A percentile compares a stretch with the other conserved stretches of the same genome.
Evolutionary conservation across 2,329 filamentous ascomycete genomes (phyloP).

Genomic region (Fusarium sambucinum): DNA sequence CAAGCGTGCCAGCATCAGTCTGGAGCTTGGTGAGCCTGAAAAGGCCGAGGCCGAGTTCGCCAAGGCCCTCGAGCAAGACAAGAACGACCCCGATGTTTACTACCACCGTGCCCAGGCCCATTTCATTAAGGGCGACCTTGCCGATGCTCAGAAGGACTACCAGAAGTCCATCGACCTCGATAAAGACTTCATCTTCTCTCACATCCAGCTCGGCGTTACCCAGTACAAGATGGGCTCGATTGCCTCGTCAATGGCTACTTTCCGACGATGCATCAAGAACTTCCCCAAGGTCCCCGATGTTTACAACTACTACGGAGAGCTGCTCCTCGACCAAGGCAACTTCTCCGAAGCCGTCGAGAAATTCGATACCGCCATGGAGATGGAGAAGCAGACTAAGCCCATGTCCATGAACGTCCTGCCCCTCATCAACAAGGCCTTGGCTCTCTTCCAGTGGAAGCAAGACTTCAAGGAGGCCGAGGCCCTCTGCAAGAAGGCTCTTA

Average conservation of each 20-base stretch:
- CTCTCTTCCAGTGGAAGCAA: slow-evolving; percentile 98
- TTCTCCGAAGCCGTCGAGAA: slow-evolving; percentile 96
- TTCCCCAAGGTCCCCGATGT: slow-evolving; percentile 97
- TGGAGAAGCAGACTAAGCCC: slow-evolving; percentile 95
- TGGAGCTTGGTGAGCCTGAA: slow-evolving; percentile 91
- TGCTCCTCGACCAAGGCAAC: slow-evolving; percentile 96
- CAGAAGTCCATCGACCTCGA: slow-evolving; percentile 99
- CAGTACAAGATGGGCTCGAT: slow-evolving; percentile 99
- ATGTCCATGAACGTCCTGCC: slow-evolving; percentile 98
- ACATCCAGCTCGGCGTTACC: slow-evolving; percentile 98
- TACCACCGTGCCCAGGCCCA: slow-evolving; percentile 98
- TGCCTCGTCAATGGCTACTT: slow-evolving; percentile 97
- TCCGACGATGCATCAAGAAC: slow-evolving; percentile 97
- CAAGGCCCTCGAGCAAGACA: slow-evolving; percentile 84
- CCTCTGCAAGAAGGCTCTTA: slow-evolving; percentile 95
- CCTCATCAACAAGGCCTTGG: slow-evolving; percentile 97
- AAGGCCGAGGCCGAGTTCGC: slow-evolving; percentile 90
- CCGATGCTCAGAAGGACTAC: slow-evolving; percentile 96
- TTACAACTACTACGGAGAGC: slow-evolving; percentile 99
- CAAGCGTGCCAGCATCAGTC: slow-evolving; percentile 97
- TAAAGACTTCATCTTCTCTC: slow-evolving; percentile 96
- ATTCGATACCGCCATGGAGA: slow-evolving; percentile 98
- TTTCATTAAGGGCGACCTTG: slow-evolving; percentile 96
- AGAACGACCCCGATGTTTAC: slow-evolving; percentile 94
- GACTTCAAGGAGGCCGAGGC: slow-evolving; percentile 96